Conservation (phyloP, 2,329 filamentous ascomycete species). For the Colletotrichum eleusines region DNA sequence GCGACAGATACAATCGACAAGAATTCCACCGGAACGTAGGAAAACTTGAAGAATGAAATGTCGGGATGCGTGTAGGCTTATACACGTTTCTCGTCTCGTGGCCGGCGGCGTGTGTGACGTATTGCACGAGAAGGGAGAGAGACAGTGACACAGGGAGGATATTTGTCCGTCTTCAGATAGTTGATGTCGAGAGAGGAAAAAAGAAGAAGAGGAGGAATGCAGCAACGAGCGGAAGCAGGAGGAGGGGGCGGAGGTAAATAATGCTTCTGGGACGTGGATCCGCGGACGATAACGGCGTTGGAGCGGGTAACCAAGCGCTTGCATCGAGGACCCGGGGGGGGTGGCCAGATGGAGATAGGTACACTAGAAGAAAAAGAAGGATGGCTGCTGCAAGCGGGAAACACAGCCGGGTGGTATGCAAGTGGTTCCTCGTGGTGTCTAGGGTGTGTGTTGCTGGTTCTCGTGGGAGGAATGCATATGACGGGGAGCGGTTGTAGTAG, state of each 20-base stretch:
- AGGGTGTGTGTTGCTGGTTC: conserved; percentile 10
- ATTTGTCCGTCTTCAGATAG: conserved; percentile 34
- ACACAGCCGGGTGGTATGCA: conserved; percentile 24
- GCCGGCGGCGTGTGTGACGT: conserved; percentile 29
- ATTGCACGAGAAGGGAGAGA: conserved; percentile 7
- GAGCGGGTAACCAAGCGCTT: conserved; percentile 34
- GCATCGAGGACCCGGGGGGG: conserved; percentile 16
- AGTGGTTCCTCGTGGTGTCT: conserved; percentile 1
- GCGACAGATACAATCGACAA: conserved; percentile 51
- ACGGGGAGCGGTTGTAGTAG: conserved; percentile 27
- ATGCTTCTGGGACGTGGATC: conserved; percentile 31
- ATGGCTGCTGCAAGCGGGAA: conserved; percentile 39
- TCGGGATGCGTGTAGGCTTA: conserved; percentile 35
- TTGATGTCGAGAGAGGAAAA: conserved; percentile 9
- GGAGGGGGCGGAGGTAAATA: conserved; percentile 39
- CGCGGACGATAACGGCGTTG: conserved; percentile 39
- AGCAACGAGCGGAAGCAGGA: conserved; percentile 32
- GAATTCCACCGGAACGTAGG: conserved; percentile 33
- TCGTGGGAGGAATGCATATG: conserved; percentile 39
- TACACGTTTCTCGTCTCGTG: conserved; percentile 37
- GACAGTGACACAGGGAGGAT: conserved; percentile 17
- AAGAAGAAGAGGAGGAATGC: conserved; percentile 33
- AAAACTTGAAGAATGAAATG: conserved; percentile 41
- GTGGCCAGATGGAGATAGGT: conserved; percentile 19
- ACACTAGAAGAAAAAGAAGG: conserved; percentile 21